Evolutionary conservation across 257 asterid genomes (phyloP).

Genomic region (Echium plantagineum): DNA sequence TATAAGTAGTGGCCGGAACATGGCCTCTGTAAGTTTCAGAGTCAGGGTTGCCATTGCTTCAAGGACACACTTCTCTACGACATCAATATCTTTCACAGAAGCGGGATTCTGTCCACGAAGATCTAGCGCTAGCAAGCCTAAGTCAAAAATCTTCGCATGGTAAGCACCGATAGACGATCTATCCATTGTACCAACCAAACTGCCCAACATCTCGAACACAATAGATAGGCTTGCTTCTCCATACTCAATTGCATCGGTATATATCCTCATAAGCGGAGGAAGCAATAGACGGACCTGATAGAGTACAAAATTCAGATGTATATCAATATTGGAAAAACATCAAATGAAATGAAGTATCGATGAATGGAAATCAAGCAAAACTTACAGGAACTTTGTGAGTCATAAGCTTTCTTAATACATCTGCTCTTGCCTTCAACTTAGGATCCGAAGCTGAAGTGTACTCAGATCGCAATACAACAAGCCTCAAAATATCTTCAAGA

Average conservation of each 20-base stretch:
- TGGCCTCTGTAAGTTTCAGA: conserved; percentile 74
- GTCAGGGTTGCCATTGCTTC: conserved; percentile 51
- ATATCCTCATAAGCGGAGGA: conserved; percentile 54
- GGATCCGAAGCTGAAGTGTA: conserved; percentile 38
- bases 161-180: conserved; percentile 55
- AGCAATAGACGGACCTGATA: conserved; percentile 77
- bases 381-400: conserved; percentile 75
- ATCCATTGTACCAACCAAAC: conserved; percentile 63
- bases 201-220: conserved; percentile 61
- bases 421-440: conserved; percentile 60
- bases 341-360: neutral
- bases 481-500: conserved; percentile 50
- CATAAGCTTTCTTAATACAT: conserved; percentile 59
- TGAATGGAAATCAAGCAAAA: conserved; percentile 4
- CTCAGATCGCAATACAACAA: conserved; percentile 56
- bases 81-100: conserved; percentile 40
- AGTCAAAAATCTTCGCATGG: conserved; percentile 63
- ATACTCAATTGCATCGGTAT: conserved; percentile 43
- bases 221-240: conserved; percentile 63
- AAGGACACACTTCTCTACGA: conserved; percentile 63
- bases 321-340: neutral
- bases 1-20: conserved; percentile 75
- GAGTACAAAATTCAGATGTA: conserved; percentile 10
- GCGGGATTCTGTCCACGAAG: conserved; percentile 57
- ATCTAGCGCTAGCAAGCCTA: conserved; percentile 86